Base-by-base conservation (phyloP, 2,329 filamentous ascomycete genomes). In the Ophiostoma montium region DNA sequence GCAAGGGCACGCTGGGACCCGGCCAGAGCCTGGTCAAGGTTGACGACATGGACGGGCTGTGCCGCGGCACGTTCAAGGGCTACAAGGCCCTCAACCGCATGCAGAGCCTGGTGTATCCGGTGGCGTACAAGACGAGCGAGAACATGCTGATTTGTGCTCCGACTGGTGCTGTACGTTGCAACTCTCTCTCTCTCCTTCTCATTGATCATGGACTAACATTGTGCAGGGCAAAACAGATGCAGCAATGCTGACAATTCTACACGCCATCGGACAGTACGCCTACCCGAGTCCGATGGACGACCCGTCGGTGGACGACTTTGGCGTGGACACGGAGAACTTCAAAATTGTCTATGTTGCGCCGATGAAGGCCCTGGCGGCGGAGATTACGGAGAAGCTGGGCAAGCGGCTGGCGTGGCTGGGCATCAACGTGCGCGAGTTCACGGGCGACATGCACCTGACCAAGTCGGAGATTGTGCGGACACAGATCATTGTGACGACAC, bases 101-200 rank as follows among this genome's bases (percentile, higher is more conserved):
- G 94, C 92, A 98, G 67, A 96, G 89, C 62, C 71, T 98, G 44
- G 86, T 96, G 0, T 95, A 95, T 59, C 88, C 88, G 1, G 86
- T 98, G 5, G 92, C 89, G 0, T 96, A 98, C 67, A 86, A 83
- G 62, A 95, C 87, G 2, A 95, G 81, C 60, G 92, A 98, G 66
- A 98, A 98, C 57, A 95, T 98, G 90, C 77, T 98, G 47, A 94
- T 98, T 52, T 98, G 92, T 65, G 92, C 92, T 19, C 92, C 92
- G 5, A 98, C 92, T 48, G 92, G 92, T 78, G 89, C 89, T 53
- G 39, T 41, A 41, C 23, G 38, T 41, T 41, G n/a, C n/a, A n/a
- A n/a, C n/a, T n/a, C n/a, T n/a, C n/a, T n/a, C n/a, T n/a, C n/a
- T n/a, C n/a, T n/a, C n/a, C n/a, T n/a, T n/a, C n/a, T n/a, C n/a